Conservation (phyloP, 1,284 basidiomycete species). For the Papiliotrema nemorosa region DNA sequence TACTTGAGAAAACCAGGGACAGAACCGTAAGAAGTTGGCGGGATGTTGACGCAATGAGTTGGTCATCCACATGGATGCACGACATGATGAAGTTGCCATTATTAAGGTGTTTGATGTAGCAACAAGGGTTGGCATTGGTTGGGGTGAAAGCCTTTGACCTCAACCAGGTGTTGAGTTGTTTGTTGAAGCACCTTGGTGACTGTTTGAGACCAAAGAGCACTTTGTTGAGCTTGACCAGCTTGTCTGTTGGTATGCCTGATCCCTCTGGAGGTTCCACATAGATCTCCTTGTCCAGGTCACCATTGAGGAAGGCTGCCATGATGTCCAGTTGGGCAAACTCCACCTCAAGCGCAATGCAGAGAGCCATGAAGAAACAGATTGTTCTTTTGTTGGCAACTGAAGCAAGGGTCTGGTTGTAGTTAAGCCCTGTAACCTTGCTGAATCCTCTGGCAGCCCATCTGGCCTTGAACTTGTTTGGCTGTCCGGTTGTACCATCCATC, state of each 20-base stretch:
- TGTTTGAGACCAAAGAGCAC: slow-evolving; percentile 25
- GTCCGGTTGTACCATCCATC: slow-evolving; percentile 11
- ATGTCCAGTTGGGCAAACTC: slow-evolving; percentile 31
- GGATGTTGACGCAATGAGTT: slow-evolving; percentile 21
- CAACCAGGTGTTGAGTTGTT: slow-evolving; percentile 8
- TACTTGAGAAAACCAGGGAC: no score
- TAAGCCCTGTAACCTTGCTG: slow-evolving; percentile 11
- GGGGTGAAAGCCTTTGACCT: slow-evolving; percentile 1
- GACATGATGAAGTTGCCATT: slow-evolving; percentile 7
- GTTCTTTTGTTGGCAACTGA: slow-evolving; percentile 25
- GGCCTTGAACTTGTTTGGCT: slow-evolving; percentile 11
- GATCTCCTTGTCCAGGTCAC: slow-evolving; percentile 12
- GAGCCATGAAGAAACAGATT: slow-evolving; percentile 17
- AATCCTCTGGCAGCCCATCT: slow-evolving; percentile 15
- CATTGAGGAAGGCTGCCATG: slow-evolving; percentile 20
- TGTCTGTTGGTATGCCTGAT: slow-evolving; percentile 5
- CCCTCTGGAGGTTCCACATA: slow-evolving; percentile 22
- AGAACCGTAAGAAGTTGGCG: no score
- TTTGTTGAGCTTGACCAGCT: slow-evolving; percentile 16
- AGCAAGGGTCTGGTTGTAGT: slow-evolving; percentile 20
- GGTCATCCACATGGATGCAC: slow-evolving; percentile 27
- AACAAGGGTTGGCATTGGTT: slow-evolving; percentile 11
- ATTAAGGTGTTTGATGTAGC: slow-evolving; percentile 5
- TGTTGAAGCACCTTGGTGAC: slow-evolving; percentile 13
- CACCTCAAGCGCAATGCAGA: slow-evolving; percentile 21